These are phyloP conservation scores for Botryotinia globosa DNA, from an alignment of 2,329 filamentous ascomycete species.

Conservation along the genomic window DNA sequence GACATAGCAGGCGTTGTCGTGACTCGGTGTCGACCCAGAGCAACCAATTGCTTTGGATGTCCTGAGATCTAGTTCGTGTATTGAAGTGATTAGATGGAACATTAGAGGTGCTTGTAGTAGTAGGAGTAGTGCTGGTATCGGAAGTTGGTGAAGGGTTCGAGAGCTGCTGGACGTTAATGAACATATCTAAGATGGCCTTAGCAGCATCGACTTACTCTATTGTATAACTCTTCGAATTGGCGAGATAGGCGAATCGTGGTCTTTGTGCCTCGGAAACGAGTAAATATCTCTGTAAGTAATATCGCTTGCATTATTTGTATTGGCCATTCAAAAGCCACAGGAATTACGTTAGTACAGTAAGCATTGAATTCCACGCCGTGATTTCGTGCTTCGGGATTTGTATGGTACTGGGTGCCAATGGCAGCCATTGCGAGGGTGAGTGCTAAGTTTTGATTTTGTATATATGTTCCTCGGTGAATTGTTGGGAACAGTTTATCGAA, in stretches of 20 bases:
- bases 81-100: not conserved
- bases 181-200: not conserved
- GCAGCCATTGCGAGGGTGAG: conserved; percentile 35
- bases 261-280: conserved; percentile 35
- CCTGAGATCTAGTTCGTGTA: conserved; percentile 9
- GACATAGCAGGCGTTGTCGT: conserved; percentile 52
- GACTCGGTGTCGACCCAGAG: conserved; percentile 54
- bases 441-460: conserved; percentile 26
- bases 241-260: conserved; percentile 31
- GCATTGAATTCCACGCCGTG: conserved; percentile 35
- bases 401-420: conserved; percentile 37
- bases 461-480: conserved; percentile 35
- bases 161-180: conserved; percentile 12
- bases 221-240: conserved; percentile 34
- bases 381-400: conserved; percentile 31
- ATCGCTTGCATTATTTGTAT: conserved; percentile 37
- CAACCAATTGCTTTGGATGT: conserved; percentile 43
- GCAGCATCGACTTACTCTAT: conserved; percentile 30
- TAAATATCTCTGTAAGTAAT: conserved; percentile 37
- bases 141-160: not conserved
- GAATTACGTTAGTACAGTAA: conserved; percentile 32
- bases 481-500: conserved; percentile 35
- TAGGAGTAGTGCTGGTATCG: not conserved
- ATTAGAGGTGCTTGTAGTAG: not conserved
- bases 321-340: conserved; percentile 31